These are phyloP conservation scores for Annulohypoxylon nitens DNA, from an alignment of 495 filamentous ascomycete genomes.

Conservation along the genomic window DNA sequence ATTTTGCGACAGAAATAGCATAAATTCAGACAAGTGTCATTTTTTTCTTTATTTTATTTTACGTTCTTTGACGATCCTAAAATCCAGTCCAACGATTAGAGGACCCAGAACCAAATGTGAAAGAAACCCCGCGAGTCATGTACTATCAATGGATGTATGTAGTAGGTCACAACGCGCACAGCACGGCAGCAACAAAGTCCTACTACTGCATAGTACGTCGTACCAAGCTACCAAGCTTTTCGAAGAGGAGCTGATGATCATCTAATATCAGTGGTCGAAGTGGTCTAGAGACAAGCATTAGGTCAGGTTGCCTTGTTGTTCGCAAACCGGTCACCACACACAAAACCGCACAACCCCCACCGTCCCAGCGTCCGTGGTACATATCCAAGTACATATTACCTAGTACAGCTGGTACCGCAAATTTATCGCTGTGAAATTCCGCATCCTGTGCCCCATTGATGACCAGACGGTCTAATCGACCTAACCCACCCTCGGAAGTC, in stretches of 20 bases:
- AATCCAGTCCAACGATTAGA: neutral
- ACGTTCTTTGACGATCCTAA: slow-evolving; percentile 16
- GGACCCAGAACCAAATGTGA: slow-evolving; percentile 7
- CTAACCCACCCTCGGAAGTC: slow-evolving; percentile 28
- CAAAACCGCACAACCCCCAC: neutral
- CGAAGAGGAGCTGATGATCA: slow-evolving; percentile 26
- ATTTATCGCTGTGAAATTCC: slow-evolving; percentile 28
- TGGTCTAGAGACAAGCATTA: neutral
- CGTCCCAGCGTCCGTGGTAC: neutral
- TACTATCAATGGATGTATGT: neutral
- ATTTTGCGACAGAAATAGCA: slow-evolving; percentile 41
- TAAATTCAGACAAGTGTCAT: slow-evolving; percentile 17
- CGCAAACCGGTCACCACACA: slow-evolving; percentile 6
- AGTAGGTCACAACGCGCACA: neutral
- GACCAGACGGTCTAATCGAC: slow-evolving; percentile 33
- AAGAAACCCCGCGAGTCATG: slow-evolving; percentile 35
- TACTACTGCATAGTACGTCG: neutral
- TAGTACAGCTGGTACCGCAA: neutral
- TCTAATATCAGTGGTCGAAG: slow-evolving; percentile 27
- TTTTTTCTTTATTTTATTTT: slow-evolving; percentile 1
- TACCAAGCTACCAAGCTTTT: slow-evolving; percentile 32
- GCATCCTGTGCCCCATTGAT: slow-evolving; percentile 10
- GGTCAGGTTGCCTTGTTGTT: neutral
- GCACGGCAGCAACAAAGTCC: slow-evolving; percentile 13
- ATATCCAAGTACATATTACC: slow-evolving; percentile 1